phyloP scores from a whole-genome alignment of 768 basidiomycete species.

The Boletus tylopilopsis region DNA sequence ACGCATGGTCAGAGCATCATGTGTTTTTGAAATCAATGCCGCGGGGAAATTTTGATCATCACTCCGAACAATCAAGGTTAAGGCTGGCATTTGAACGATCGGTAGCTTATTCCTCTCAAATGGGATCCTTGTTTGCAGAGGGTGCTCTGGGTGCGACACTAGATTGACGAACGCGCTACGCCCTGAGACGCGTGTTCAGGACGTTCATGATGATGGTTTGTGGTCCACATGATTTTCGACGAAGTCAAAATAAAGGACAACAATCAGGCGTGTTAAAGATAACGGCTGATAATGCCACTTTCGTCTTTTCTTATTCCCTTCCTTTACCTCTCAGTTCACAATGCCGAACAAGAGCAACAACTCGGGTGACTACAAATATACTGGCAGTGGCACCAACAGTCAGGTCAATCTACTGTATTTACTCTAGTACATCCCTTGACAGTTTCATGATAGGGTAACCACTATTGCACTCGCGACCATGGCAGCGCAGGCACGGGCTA shows the following conservation, averaged over 20 bases:
- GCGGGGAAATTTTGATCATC: too few relatives aligned
- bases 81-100: too few relatives aligned
- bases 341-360: constrained; percentile 18
- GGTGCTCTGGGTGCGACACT: too few relatives aligned
- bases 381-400: constrained; percentile 48
- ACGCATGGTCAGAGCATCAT: too few relatives aligned
- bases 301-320: neutral
- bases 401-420: constrained; percentile 35
- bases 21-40: too few relatives aligned
- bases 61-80: too few relatives aligned
- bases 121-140: too few relatives aligned
- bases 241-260: constrained; percentile 17
- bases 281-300: neutral
- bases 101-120: too few relatives aligned
- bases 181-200: too few relatives aligned
- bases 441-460: constrained; percentile 48
- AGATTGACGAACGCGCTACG: too few relatives aligned
- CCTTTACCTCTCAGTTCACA: neutral
- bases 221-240: too few relatives aligned
- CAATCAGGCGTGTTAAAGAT: constrained; percentile 8
- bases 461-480: constrained; percentile 54
- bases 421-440: neutral
- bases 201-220: too few relatives aligned
- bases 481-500: constrained; percentile 43
- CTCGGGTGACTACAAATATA: constrained; percentile 37